Evolutionary conservation across 73 alveolate species (phyloP).

Genomic region (Tetrahymena elliotti): DNA sequence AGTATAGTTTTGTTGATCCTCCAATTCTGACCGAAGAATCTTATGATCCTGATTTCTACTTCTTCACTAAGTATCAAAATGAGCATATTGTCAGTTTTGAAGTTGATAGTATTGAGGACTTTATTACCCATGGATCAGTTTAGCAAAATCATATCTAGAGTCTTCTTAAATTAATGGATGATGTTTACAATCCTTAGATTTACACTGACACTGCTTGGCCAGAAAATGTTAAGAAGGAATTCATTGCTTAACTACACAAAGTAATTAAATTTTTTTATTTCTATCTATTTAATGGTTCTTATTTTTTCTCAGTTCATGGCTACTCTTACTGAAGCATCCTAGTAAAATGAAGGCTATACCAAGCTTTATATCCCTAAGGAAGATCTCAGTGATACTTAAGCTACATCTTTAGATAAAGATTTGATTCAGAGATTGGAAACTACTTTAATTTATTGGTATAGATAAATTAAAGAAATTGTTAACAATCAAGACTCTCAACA

Average conservation of each 20-base stretch:
- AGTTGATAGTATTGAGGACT: slow-evolving; percentile 63
- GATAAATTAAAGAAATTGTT: slow-evolving; percentile 94
- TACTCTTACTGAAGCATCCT: slow-evolving; percentile 86
- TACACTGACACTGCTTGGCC: slow-evolving; percentile 92
- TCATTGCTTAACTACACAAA: slow-evolving; percentile 93
- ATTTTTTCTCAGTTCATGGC: slow-evolving; percentile 62
- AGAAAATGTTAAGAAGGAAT: slow-evolving; percentile 96
- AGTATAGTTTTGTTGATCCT: slow-evolving; percentile 43
- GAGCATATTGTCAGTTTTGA: slow-evolving; percentile 66
- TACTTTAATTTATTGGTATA: slow-evolving; percentile 95
- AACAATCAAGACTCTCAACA: slow-evolving; percentile 88
- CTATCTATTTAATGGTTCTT: no score
- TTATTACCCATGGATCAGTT: slow-evolving; percentile 72
- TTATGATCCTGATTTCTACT: slow-evolving; percentile 70
- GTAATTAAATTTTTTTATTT: neutral
- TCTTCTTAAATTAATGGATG: slow-evolving; percentile 89
- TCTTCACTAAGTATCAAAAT: slow-evolving; percentile 78
- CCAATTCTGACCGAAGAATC: slow-evolving; percentile 53
- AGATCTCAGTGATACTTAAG: slow-evolving; percentile 85
- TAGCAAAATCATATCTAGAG: slow-evolving; percentile 86
- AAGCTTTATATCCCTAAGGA: slow-evolving; percentile 95
- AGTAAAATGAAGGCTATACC: slow-evolving; percentile 85
- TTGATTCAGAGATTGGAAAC: slow-evolving; percentile 93
- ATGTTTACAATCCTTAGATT: slow-evolving; percentile 72
- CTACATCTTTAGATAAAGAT: slow-evolving; percentile 97